Evolutionary conservation across 2,329 filamentous ascomycete species (phyloP), one percentile per base, ranked within the genome.

Genomic region (Talaromyces sp.): DNA sequence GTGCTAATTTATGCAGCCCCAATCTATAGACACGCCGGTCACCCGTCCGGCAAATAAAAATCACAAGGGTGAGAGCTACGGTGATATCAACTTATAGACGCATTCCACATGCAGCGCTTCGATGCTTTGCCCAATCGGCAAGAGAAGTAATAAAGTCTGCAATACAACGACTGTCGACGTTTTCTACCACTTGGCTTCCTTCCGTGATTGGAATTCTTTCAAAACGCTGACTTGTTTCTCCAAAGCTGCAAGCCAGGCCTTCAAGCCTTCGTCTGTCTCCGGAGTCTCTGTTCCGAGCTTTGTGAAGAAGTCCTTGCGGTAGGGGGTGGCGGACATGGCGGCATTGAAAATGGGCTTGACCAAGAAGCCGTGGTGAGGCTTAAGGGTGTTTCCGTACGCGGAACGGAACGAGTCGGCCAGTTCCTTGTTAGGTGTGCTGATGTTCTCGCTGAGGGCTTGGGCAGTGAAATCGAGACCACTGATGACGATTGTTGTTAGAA

Each of bases 401-500:
- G 80, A 79, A 69, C 90, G 88, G 88, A 99, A 99, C 54, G 92
- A 96, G 66, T 85, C 83, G 62, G 89, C 83, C 64, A 99, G 89
- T 78, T 97, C 92, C 72, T 91, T 85, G 65, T 74, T 67, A 58
- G 84, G 71, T 70, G 88, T 86, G 70, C 82, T 77, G 65, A 92
- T 70, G 80, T 96, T 96, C 74, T 88, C 83, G 71, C 86, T 85
- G 64, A 99, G 87, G 62, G 90, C 90, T 75, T 91, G 87, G 72
- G 87, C 86, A 65, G 93, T 97, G 81, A 99, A 99, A 72, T 97
- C 91, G 71, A 97, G 89, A 62, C 89, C 94, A 64, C 92, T 96
- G 68, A 32, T 14, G 9, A 17, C 2, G n/a, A 24, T 11, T 46
- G 2, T 19, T 48, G 19, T 50, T 21, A 60, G 21, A 14, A 12